Percentiles rank a stretch among this genome's conserved stretches.
phyloP scores from a whole-genome alignment of 371 early-diverging fungal genomes.

The Mucor irregularis region DNA sequence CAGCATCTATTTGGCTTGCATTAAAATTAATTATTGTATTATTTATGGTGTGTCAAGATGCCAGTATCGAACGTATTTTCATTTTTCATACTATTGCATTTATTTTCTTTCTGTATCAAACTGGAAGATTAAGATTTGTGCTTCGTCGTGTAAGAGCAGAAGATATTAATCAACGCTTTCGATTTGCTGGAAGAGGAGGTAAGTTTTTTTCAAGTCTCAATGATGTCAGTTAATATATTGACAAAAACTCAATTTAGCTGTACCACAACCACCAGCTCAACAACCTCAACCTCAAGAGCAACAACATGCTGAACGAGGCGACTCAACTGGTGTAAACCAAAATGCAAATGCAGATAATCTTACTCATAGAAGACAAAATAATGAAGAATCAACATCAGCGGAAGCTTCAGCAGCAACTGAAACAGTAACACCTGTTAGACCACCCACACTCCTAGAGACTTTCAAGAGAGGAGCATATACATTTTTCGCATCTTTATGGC shows the following conservation, averaged over 20 bases:
- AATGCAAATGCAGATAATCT: too few species aligned
- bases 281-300: constrained; percentile 1
- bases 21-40: constrained; percentile 38
- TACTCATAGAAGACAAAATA: too few species aligned
- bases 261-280: constrained; percentile 3
- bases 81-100: constrained; percentile 41
- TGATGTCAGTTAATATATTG: background rate
- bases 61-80: constrained; percentile 40
- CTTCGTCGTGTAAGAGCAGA: constrained; percentile 32
- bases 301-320: too few species aligned
- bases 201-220: background rate
- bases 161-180: constrained; percentile 15
- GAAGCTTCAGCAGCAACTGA: background rate
- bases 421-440: constrained; percentile 5
- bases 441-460: constrained; percentile 13
- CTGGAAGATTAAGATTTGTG: constrained; percentile 43
- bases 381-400: background rate
- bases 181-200: background rate
- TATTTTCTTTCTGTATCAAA: constrained; percentile 45
- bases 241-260: background rate
- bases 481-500: constrained; percentile 49
- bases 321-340: too few species aligned
- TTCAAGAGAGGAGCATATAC: constrained; percentile 40
- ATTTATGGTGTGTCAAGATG: constrained; percentile 45
- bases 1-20: constrained; percentile 40